Percentiles rank a stretch among this genome's conserved stretches.
Conservation (phyloP, 345 rosid genomes). For the Citrus mangshanensis region DNA sequence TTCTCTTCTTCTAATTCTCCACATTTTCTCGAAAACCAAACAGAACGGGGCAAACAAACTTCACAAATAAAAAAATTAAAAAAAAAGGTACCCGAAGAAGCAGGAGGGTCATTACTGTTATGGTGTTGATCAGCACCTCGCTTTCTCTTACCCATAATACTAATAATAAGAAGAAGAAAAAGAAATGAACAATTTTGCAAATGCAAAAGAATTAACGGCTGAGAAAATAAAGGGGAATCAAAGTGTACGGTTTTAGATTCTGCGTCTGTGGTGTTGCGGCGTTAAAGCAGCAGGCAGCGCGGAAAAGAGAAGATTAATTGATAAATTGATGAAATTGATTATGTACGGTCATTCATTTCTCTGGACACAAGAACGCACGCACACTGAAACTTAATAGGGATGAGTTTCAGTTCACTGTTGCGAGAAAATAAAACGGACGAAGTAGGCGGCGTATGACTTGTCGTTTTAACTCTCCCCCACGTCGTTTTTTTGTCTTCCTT, state of each 20-base stretch:
- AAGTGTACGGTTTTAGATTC: constrained; percentile 15
- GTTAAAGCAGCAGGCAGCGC: not conserved
- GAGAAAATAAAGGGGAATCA: not conserved
- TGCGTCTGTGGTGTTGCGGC: constrained; percentile 5
- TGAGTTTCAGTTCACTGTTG: not conserved
- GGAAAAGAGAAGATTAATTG: too few relatives aligned
- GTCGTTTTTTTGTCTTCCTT: not conserved
- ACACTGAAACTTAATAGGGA: too few relatives aligned
- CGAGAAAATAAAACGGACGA: not conserved
- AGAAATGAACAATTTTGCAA: not conserved
- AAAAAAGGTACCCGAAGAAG: constrained; percentile 40
- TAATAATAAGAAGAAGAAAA: not conserved
- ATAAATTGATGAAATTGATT: too few relatives aligned
- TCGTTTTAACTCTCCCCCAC: not conserved
- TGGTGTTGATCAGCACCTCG: constrained; percentile 17
- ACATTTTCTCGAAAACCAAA: constrained; percentile 9
- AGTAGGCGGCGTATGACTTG: not conserved
- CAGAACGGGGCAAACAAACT: not conserved
- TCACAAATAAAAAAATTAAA: not conserved
- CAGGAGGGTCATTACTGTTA: constrained; percentile 13
- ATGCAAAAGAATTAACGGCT: constrained; percentile 5
- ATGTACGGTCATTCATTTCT: not conserved
- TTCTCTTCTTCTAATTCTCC: not conserved
- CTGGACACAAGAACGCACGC: not conserved
- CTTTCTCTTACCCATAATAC: constrained; percentile 48